Conservation (phyloP, 805 yeast genomes). For the Barnettozyma siamensis region DNA sequence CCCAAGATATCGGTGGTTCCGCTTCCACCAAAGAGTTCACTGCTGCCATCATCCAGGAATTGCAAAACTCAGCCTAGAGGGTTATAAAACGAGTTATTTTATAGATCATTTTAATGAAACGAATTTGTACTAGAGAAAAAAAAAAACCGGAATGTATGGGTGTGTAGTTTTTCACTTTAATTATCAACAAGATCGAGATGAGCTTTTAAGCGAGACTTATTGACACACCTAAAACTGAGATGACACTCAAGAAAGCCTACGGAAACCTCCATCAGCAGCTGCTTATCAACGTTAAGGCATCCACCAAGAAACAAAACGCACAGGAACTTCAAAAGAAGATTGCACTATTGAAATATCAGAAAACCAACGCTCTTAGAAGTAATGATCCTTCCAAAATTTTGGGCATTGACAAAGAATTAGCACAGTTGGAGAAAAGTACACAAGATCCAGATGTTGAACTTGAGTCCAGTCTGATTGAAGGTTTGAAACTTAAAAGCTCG, state of each 20-base stretch:
- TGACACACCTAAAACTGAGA: too few relatives aligned
- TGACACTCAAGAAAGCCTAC: conserved; percentile 14
- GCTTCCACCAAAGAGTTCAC: conserved; percentile 92
- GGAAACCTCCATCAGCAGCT: conserved; percentile 19
- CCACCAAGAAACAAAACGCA: conserved; percentile 23
- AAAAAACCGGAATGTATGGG: conserved; percentile 1
- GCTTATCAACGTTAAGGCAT: conserved; percentile 18
- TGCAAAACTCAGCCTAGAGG: conserved; percentile 10
- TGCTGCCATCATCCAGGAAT: conserved; percentile 64
- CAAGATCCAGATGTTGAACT: conserved; percentile 17
- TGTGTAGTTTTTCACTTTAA: not conserved
- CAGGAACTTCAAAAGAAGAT: conserved; percentile 21
- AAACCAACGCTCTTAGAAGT: conserved; percentile 21
- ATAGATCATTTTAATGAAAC: conserved; percentile 6
- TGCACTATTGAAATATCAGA: conserved; percentile 22
- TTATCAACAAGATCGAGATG: not conserved
- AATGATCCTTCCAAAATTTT: conserved; percentile 16
- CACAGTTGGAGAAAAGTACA: conserved; percentile 12
- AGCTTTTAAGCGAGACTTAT: too few relatives aligned
- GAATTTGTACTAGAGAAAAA: conserved; percentile 1
- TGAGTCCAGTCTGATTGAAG: conserved; percentile 9
- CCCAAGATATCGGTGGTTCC: conserved; percentile 89
- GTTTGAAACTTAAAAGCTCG: conserved; percentile 12
- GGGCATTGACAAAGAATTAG: conserved; percentile 19
- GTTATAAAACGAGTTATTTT: conserved; percentile 4